These are phyloP conservation scores for Diaporthe nobilis DNA, from an alignment of 2,329 filamentous ascomycete genomes.

Conservation along the genomic window DNA sequence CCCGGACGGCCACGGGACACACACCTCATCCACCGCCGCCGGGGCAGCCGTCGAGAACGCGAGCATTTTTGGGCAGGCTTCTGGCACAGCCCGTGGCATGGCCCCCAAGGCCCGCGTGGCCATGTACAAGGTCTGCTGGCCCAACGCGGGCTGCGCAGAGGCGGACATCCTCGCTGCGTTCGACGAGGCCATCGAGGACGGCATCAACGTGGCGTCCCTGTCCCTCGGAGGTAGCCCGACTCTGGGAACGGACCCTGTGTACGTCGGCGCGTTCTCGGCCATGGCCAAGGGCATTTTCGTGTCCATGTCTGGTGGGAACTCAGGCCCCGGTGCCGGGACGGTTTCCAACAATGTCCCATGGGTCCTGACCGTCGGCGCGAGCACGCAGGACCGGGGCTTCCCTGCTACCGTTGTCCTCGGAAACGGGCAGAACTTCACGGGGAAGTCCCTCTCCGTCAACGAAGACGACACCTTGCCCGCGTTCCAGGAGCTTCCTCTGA, in stretches of 20 bases:
- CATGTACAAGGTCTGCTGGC: slow-evolving; percentile 30
- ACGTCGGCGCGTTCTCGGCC: not conserved
- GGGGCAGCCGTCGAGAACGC: not conserved
- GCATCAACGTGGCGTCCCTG: slow-evolving; percentile 12
- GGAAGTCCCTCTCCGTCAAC: slow-evolving; percentile 19
- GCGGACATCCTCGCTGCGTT: slow-evolving; percentile 15
- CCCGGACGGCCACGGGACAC: slow-evolving; percentile 20
- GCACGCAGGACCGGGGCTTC: slow-evolving; percentile 23
- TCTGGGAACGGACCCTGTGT: not conserved
- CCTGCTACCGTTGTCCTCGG: slow-evolving; percentile 1
- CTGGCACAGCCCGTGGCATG: slow-evolving; percentile 26
- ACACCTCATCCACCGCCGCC: slow-evolving; percentile 19
- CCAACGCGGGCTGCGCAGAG: not conserved
- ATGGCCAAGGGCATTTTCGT: slow-evolving; percentile 19
- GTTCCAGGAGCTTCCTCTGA: not conserved
- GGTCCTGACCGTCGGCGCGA: slow-evolving; percentile 16
- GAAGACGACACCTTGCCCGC: not conserved
- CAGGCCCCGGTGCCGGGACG: not conserved
- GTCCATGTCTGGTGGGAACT: slow-evolving; percentile 15
- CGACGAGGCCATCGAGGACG: slow-evolving; percentile 17
- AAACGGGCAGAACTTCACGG: slow-evolving; percentile 2
- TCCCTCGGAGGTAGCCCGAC: not conserved
- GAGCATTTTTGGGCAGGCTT: not conserved
- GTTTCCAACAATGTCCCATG: slow-evolving; percentile 25
- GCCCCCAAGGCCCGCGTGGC: slow-evolving; percentile 9